Conservation (phyloP, 2,329 filamentous ascomycete species). For the Ceratocystiopsis minuta region DNA sequence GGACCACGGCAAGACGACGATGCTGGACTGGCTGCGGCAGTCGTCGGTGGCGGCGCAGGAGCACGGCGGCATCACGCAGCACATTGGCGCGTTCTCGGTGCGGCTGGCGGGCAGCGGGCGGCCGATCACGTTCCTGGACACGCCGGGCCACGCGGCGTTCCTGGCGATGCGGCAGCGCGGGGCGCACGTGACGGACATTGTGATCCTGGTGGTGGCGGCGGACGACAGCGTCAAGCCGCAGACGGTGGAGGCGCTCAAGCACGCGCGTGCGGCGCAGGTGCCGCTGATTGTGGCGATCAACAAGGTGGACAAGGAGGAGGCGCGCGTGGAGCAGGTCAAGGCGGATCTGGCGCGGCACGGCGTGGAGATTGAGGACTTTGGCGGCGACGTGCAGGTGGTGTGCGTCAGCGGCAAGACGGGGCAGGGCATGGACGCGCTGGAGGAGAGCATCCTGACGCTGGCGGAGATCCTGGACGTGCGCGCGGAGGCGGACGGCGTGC, state of each 20-base stretch:
- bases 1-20: conserved; percentile 94
- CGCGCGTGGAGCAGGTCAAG: conserved; percentile 70
- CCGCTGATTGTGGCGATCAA: conserved; percentile 97
- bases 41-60: conserved; percentile 82
- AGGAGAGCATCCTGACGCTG: conserved; percentile 74
- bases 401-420: conserved; percentile 88
- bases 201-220: conserved; percentile 85
- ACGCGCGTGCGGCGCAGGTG: conserved; percentile 70
- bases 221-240: conserved; percentile 97
- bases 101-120: conserved; percentile 61
- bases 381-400: conserved; percentile 85
- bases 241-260: conserved; percentile 88
- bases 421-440: conserved; percentile 73
- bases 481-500: conserved; percentile 52
- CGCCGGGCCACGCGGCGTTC: conserved; percentile 90
- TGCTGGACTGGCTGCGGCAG: conserved; percentile 83
- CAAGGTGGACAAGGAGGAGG: conserved; percentile 82
- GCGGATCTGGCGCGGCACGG: conserved; percentile 67
- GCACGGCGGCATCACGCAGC: conserved; percentile 93
- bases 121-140: conserved; percentile 90
- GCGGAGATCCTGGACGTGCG: conserved; percentile 84
- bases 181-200: conserved; percentile 90
- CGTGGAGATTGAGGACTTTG: conserved; percentile 85
- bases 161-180: conserved; percentile 89
- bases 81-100: conserved; percentile 94